A percentile compares a stretch with the other conserved stretches of the same genome.
phyloP scores from a whole-genome alignment of 306 rosid species.

The Sicyos baderoa region DNA sequence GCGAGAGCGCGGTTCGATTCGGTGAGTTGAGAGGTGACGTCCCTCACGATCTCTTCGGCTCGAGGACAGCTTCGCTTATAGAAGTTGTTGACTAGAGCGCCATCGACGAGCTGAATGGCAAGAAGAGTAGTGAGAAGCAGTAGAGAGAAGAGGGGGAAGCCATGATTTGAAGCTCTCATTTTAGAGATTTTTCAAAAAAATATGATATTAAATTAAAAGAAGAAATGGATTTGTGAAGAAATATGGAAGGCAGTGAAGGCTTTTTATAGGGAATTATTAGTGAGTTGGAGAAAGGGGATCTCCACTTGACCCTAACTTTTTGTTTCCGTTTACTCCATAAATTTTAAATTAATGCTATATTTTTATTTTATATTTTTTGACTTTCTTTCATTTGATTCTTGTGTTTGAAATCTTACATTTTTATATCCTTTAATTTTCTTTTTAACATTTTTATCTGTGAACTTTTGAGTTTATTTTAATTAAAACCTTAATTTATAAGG shows the following conservation, averaged over 20 bases:
- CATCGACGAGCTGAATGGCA: constrained; percentile 13
- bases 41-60: constrained; percentile 18
- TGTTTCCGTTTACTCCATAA: too few relatives aligned
- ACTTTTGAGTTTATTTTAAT: too few relatives aligned
- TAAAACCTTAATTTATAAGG: too few relatives aligned
- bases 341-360: too few relatives aligned
- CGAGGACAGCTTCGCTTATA: constrained; percentile 24
- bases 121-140: constrained; percentile 19
- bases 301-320: too few relatives aligned
- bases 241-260: not conserved
- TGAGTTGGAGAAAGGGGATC: not conserved
- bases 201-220: not conserved
- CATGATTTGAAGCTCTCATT: not conserved
- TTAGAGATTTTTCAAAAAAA: not conserved
- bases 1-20: constrained; percentile 17
- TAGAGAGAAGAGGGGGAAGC: not conserved
- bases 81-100: constrained; percentile 7
- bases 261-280: constrained; percentile 4
- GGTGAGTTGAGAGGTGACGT: constrained; percentile 19
- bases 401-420: too few relatives aligned
- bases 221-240: not conserved
- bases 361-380: too few relatives aligned
- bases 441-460: too few relatives aligned
- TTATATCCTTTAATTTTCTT: too few relatives aligned
- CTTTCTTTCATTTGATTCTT: too few relatives aligned